Base-by-base conservation (phyloP, 495 filamentous ascomycete genomes). In the Xylaria cubensis region DNA sequence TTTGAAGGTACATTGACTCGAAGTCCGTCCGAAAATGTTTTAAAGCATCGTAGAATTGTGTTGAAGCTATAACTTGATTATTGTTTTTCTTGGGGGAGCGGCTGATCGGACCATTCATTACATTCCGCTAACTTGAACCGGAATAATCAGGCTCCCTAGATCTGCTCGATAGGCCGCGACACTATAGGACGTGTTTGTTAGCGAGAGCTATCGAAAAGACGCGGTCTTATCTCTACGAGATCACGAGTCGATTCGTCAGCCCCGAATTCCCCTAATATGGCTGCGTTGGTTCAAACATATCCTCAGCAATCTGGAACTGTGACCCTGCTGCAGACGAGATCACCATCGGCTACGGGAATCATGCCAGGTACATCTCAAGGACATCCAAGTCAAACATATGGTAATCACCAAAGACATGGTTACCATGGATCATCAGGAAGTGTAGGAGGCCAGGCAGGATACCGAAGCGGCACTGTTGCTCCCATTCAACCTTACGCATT, bases 251-350 rank as follows among this genome's bases (percentile, higher is more conserved):
- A 76, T 55, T 21, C 58, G 53, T 59, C 64, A 59, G 67, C 44
- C 68, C 55, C 12, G 39, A 51, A 67, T 71, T 73, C 71, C 73
- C 74, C 69, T 77, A 89, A 73, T 78, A 97, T 97, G 94, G 94
- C 94, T 85, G 93, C 94, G 82, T 88, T 97, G 84, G 93, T 96
- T 82, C 94, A 97, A 87, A 89, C 93, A 73, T 94, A 95, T 80
- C 92, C 93, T 76, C 89, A 92, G 83, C 93, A 94, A 82, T 90
- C 90, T 80, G 88, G 89, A 77, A 92, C 92, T 72, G 88, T 93
- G 77, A 92, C 92, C 67, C 90, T 95, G 88, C 91, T 97, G 74
- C 92, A 94, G 79, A 88, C 92, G 72, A 90, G 92, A 76, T 91
- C 93, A 64, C 83, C 84, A 71, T 91, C 93, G 50, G 88, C 92